phyloP scores from a whole-genome alignment of 208 protist genomes.

The Leishmania amazonensis region DNA sequence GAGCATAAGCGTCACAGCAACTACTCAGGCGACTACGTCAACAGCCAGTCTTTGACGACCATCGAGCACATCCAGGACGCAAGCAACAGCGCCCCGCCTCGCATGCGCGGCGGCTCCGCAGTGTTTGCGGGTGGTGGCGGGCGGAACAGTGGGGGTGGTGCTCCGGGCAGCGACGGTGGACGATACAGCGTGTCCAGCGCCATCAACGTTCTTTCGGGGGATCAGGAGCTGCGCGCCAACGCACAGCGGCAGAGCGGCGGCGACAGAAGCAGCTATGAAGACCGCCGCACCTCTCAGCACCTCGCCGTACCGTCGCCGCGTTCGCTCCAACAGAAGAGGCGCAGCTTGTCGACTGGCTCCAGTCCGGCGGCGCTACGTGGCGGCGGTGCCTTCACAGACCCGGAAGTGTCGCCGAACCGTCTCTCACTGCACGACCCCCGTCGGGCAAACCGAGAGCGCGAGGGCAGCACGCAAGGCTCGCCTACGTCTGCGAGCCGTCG shows the following conservation, averaged over 20 bases:
- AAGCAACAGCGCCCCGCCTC: not conserved
- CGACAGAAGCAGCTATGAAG: not conserved
- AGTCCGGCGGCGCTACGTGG: not conserved
- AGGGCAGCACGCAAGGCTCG: not conserved
- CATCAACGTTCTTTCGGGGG: slow-evolving; percentile 47
- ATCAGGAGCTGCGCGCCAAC: slow-evolving; percentile 38
- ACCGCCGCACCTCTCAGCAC: slow-evolving; percentile 10
- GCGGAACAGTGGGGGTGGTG: slow-evolving; percentile 9
- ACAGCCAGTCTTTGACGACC: not conserved
- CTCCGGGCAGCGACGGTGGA: slow-evolving; percentile 20
- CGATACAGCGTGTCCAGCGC: slow-evolving; percentile 28
- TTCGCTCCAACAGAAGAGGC: slow-evolving; percentile 6
- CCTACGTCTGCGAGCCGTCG: slow-evolving; percentile 23
- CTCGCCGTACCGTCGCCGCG: not conserved
- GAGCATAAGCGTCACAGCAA: slow-evolving; percentile 9
- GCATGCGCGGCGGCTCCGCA: not conserved
- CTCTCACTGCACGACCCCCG: slow-evolving; percentile 1
- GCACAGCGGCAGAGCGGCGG: slow-evolving; percentile 13
- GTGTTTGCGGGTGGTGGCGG: not conserved
- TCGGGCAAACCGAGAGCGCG: not conserved
- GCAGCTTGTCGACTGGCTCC: slow-evolving; percentile 17
- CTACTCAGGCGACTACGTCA: slow-evolving; percentile 13
- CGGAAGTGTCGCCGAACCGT: slow-evolving; percentile 19
- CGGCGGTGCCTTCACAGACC: slow-evolving; percentile 13
- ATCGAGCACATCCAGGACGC: not conserved